Evolutionary conservation across 2,329 filamentous ascomycete genomes (phyloP), one percentile per base, ranked within the genome.

Genomic region (Mycocentrospora acerina): DNA sequence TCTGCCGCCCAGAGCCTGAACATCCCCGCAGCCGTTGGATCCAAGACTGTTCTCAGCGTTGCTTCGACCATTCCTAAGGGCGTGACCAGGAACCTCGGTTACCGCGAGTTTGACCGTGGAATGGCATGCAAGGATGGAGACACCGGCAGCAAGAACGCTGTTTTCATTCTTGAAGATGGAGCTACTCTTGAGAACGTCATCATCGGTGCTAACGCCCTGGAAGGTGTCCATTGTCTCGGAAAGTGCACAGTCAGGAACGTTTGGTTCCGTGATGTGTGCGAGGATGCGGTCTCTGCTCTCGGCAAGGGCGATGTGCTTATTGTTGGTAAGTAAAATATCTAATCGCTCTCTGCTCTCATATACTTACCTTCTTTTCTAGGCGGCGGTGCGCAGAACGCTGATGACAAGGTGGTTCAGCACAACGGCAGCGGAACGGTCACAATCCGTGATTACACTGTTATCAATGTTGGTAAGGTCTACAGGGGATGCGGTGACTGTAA

Each of bases 101-200:
- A 31, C 37, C 31, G 24, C 10, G 37, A 40, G 27, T 35, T 32
- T 13, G 32, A 35, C 17, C 32, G 38, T 24, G 38, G 38, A 15
- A 28, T 31, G 29, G 22, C 18, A 14, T 36, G 32, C 24, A 11
- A 2, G 2, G 24, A 38, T 4, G 29, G 35, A 15, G 29, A 33
- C 13, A 34, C 35, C 3, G 29, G 29, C 24, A 32, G 30, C 30
- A 32, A 22, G 30, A 40, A 72, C 28, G 70, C 74, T 24, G 73
- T 77, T 48, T 77, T 77, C 65, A 65, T 75, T 40, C 67, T 78
- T 25, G 62, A 72, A 49, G 56, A 67, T 24, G 75, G 74, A 9
- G 75, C 70, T 10, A 70, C 68, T 11, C 59, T 78, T 22, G 70
- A 66, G 44, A 77, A 77, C 50, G 73, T 72, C 49, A 75, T 78